phyloP scores from a whole-genome alignment of 2,329 filamentous ascomycete species.

The Ophiostoma populinum region DNA sequence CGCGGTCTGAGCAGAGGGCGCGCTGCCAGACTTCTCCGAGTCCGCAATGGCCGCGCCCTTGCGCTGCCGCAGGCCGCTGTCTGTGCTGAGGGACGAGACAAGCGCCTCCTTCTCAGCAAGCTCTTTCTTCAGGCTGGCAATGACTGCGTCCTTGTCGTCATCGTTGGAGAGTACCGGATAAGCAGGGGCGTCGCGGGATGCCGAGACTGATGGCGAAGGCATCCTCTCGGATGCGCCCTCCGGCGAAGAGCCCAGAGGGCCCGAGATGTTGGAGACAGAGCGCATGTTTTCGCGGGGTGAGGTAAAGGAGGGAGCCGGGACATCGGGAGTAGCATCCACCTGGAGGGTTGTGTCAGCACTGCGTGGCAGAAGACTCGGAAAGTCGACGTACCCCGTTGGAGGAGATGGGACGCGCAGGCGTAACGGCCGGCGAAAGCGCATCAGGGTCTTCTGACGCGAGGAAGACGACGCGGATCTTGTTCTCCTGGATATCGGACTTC shows the following conservation, averaged over 20 bases:
- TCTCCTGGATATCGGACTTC: constrained; percentile 70
- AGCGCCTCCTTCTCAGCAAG: constrained; percentile 51
- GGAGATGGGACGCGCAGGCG: constrained; percentile 15
- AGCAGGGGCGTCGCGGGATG: too few species aligned
- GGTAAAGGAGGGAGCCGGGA: constrained; percentile 15
- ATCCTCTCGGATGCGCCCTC: too few species aligned
- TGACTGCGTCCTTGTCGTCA: constrained; percentile 10
- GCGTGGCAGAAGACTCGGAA: neutral
- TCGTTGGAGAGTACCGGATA: too few species aligned
- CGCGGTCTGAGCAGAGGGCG: constrained; percentile 26
- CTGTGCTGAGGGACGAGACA: constrained; percentile 51
- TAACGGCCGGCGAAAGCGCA: constrained; percentile 15
- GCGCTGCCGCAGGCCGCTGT: constrained; percentile 61
- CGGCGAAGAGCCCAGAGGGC: constrained; percentile 8
- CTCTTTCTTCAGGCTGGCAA: constrained; percentile 17
- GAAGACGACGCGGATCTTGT: constrained; percentile 89
- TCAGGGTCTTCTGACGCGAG: constrained; percentile 39
- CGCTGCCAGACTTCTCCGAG: constrained; percentile 18
- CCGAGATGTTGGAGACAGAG: constrained; percentile 10
- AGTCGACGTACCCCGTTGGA: constrained; percentile 16
- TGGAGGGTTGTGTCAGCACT: constrained; percentile 7
- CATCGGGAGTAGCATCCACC: constrained; percentile 19
- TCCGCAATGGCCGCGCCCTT: constrained; percentile 35
- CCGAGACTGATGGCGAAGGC: too few species aligned
- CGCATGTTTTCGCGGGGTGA: constrained; percentile 17